Base-by-base conservation (phyloP, 768 basidiomycete genomes). In the Coprinopsis marcescibilis region DNA sequence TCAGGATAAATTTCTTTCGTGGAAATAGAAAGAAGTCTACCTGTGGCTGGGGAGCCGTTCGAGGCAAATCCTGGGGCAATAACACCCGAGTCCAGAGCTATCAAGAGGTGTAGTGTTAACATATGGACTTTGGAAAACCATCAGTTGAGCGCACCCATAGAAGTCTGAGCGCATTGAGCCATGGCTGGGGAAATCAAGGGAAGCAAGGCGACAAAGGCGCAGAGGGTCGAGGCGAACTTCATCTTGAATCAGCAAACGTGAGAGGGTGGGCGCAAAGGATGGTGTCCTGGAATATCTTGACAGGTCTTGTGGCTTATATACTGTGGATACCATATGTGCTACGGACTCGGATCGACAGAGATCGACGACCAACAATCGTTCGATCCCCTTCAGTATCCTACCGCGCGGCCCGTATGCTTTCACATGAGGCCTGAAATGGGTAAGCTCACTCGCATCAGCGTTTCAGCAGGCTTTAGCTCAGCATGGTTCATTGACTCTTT, bases 11-110 rank as follows among this genome's bases (percentile, higher is more conserved):
- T n/a, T n/a, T 14, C 8, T 14, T 37, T 13, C 14, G 11, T 40
- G 5, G 4, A 14, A 4, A 7, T 10, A 29, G 35, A n/a, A 17
- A 26, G 19, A 7, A 12, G 53, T 58, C 24, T 50, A 66, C 68
- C 71, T 21, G 60, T 60, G 21, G 64, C 56, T 1, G 69, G 69
- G 29, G 66, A 62, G 43, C 76, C 81, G 49, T 77, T 57, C 39
- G 77, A 69, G 25, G 70, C 69, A 46, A 80, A 76, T 35, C 72
- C 73, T 32, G 57, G 42, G 14, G 76, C 74, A 57, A 81, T 69
- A 42, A 75, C 72, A 21, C 49, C 51, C 47, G 75, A 74, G 59
- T 79, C 71, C 46, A 84, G 73, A 43, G 77, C 75, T 72, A n/a
- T n/a, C n/a, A n/a, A n/a, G n/a, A n/a, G n/a, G n/a, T n/a, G n/a